Evolutionary conservation across 768 basidiomycete genomes (phyloP).

Genomic region (Brasilioporus rufonigricans): DNA sequence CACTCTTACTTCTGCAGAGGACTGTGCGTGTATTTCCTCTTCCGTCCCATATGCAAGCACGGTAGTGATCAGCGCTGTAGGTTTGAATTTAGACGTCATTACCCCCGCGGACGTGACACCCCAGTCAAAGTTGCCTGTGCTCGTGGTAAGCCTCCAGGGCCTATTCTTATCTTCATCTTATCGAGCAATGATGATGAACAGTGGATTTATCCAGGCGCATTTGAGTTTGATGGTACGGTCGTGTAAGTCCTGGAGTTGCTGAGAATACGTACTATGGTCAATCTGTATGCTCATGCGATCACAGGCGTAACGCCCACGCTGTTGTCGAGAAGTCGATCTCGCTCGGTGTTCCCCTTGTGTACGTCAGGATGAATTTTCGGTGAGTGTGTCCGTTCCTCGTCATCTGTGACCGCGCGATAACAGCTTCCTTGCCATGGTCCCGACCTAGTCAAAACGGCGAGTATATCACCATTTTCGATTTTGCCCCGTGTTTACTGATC

Average conservation of each 20-base stretch:
- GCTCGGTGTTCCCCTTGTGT: slow-evolving; percentile 34
- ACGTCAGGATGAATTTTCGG: slow-evolving; percentile 43
- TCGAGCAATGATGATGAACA: slow-evolving; percentile 1
- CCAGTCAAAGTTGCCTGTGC: slow-evolving; percentile 48
- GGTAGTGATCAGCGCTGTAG: slow-evolving; percentile 13
- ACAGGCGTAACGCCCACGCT: slow-evolving; percentile 11
- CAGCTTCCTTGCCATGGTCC: too few relatives aligned
- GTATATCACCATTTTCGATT: background rate
- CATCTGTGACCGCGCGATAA: background rate
- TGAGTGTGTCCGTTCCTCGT: slow-evolving; percentile 12
- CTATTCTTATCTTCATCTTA: background rate
- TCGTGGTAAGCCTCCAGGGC: slow-evolving; percentile 41
- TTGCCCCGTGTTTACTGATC: background rate
- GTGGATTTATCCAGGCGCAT: slow-evolving; percentile 39
- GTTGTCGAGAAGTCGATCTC: slow-evolving; percentile 35
- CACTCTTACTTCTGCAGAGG: too few relatives aligned
- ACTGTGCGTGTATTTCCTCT: too few relatives aligned
- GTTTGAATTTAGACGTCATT: slow-evolving; percentile 53
- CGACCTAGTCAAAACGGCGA: slow-evolving; percentile 7
- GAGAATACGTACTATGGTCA: too few relatives aligned
- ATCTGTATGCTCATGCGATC: background rate
- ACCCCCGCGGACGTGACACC: slow-evolving; percentile 40
- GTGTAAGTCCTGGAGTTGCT: background rate
- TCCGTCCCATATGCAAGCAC: too few relatives aligned
- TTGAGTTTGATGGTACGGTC: slow-evolving; percentile 27